These are phyloP conservation scores for Russula compacta DNA, from an alignment of 768 basidiomycete genomes.

Conservation along the genomic window DNA sequence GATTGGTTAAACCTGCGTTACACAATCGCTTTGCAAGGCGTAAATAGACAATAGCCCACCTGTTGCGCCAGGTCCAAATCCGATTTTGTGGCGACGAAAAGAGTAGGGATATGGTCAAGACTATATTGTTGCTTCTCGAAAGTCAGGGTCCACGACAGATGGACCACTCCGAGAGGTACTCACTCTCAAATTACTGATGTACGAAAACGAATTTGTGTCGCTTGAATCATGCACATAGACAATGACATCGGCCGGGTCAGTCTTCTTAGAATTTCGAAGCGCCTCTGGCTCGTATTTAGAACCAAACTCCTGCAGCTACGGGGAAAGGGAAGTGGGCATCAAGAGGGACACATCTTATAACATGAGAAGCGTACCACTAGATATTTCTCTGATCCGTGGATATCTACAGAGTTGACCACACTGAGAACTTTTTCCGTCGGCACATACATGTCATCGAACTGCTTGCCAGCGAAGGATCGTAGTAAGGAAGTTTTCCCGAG, in stretches of 20 bases:
- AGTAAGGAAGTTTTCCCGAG: conserved; percentile 90
- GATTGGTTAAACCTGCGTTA: not conserved
- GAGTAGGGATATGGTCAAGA: conserved; percentile 86
- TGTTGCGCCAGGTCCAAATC: conserved; percentile 95
- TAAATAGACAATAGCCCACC: conserved; percentile 33
- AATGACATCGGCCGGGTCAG: conserved; percentile 88
- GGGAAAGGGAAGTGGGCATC: conserved; percentile 3
- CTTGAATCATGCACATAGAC: conserved; percentile 96
- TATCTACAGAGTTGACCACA: conserved; percentile 92
- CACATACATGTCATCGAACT: conserved; percentile 65
- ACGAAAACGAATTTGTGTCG: conserved; percentile 97
- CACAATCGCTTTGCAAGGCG: not conserved
- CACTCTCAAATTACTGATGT: conserved; percentile 93
- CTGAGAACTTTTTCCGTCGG: conserved; percentile 86
- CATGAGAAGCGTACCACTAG: conserved; percentile 62
- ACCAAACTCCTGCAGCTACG: conserved; percentile 94
- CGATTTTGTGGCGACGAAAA: conserved; percentile 98
- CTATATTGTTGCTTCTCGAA: conserved; percentile 85
- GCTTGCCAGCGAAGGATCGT: conserved; percentile 77
- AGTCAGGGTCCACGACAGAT: conserved; percentile 10
- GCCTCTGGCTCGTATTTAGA: conserved; percentile 91
- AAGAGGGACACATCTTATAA: not conserved
- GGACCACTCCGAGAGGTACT: conserved; percentile 22
- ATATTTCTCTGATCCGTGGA: conserved; percentile 91
- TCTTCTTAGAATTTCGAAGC: conserved; percentile 81